Base-by-base conservation (phyloP, 192 early-diverging fungal genomes). In the Glomus cerebriforme region DNA sequence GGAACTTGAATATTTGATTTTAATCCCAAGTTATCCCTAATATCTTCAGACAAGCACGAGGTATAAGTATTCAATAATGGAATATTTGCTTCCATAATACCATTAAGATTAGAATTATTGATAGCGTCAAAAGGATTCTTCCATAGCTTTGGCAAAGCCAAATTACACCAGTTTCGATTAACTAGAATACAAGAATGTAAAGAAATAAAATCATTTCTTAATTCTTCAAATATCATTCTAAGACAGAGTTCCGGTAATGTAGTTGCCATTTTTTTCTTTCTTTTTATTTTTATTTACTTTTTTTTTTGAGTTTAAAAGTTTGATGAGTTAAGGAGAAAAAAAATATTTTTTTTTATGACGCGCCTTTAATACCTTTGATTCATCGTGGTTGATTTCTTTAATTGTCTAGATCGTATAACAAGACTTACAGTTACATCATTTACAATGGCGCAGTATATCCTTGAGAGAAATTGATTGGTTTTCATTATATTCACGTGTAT, bases 111-210 rank as follows among this genome's bases (percentile, higher is more conserved):
- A 17, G 49, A 54, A 54, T 54, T 19, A 22, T 54, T 54, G 17
- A 54, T 54, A 22, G 7, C 49, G 6, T 54, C 49, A 54, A 27
- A 66, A 66, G 64, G 64, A 31, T 66, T 66, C 12, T 27, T 34
- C 26, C 64, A 66, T 34, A 66, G 27, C 13, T 29, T 15, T 27
- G 26, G 64, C 15, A 66, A 32, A 19, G 64, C 64, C 17, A 66
- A 27, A 27, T 15, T 34, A 66, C 64, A 66, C 64, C 64, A 66
- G 24, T 66, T n/a, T 66, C 27, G 12, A 66, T 66, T 65, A 26
- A 65, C 63, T 0, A 65, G 31, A 65, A 65, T 26, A 32, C 63
- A 65, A 15, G 63, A 65, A 32, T 65, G 24, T 31, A 32, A 26
- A 65, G 26, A 29, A 19, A 65, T 12, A 22, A 65, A 65, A 54